Evolutionary conservation across 139 green algal species (phyloP).

Genomic region (Gonium pectorale): DNA sequence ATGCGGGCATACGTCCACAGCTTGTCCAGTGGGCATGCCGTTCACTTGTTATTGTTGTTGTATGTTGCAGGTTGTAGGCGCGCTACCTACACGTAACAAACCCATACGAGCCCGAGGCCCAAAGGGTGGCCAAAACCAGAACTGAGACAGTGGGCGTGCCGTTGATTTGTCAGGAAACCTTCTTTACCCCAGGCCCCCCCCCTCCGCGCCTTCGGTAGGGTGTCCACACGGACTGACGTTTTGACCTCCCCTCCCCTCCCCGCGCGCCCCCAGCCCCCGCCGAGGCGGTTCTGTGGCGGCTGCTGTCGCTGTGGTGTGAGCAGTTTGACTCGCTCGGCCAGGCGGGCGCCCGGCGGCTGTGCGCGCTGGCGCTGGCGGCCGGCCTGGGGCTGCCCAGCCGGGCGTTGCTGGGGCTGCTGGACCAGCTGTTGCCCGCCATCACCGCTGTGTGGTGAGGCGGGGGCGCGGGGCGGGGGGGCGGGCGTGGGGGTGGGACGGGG

Average conservation of each 20-base stretch:
- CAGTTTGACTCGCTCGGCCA: slow-evolving; percentile 61
- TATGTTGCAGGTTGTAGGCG: too few relatives aligned
- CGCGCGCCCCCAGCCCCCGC: background rate
- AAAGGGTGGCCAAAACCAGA: too few relatives aligned
- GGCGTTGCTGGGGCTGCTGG: slow-evolving; percentile 55
- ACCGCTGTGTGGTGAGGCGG: slow-evolving; percentile 43
- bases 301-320: slow-evolving; percentile 30
- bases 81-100: too few relatives aligned
- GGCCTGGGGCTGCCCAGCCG: slow-evolving; percentile 64
- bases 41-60: too few relatives aligned
- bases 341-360: slow-evolving; percentile 74
- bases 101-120: too few relatives aligned
- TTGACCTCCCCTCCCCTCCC: background rate
- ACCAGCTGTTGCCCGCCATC: slow-evolving; percentile 53
- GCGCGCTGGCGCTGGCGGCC: slow-evolving; percentile 76
- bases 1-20: too few relatives aligned
- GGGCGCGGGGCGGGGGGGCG: background rate
- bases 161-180: too few relatives aligned
- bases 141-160: too few relatives aligned
- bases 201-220: too few relatives aligned
- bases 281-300: slow-evolving; percentile 2
- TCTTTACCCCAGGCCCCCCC: too few relatives aligned
- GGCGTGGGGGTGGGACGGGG: background rate
- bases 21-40: too few relatives aligned
- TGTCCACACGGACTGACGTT: too few relatives aligned